Evolutionary conservation across 352 stramenopile species (phyloP), one percentile per base, ranked within the genome.

Genomic region (Pythium rishiriense): DNA sequence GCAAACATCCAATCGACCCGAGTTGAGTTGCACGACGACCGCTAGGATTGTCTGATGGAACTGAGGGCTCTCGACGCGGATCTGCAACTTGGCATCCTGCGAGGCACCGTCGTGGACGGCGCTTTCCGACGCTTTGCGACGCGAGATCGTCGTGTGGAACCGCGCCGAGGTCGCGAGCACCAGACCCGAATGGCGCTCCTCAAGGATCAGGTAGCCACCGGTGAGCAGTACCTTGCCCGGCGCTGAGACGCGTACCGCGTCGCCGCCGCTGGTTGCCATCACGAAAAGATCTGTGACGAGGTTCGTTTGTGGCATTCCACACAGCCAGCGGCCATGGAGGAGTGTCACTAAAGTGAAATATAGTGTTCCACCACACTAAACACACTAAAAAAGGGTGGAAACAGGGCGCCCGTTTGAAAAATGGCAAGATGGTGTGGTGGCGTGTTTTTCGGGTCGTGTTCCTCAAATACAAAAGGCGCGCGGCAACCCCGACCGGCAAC

Each of bases 211-310:
- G 74, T 99, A 99, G 1, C 97, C 97, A 35, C 97, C 97, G 9
- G 92, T 96, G 45, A 99, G 71, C 35, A 99, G 78, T 51, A 98
- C 90, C 73, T 99, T 99, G n/a, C 97, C 97, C 7, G 97, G 96
- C 39, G 92, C 94, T 42, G 94, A 98, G 42, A 98, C 92, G 56
- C 83, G 67, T 62, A 81, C 42, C 24, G 28, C n/a, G 7, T n/a
- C 14, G 39, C 35, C 17, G 1, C 41, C 37, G 31, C 0, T 11
- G 6, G 49, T 65, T 15, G 17, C 43, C 57, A 25, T 63, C 3
- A 37, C 11, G 25, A 33, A 25, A 10, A 42, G 31, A 52, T 47
- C 43, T 56, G 56, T 56, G 56, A 56, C 45, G 43, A 4, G 42
- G 25, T 12, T 9, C 14, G 5, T 35, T 35, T 10, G 31, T 43